Conservation (phyloP, 2,329 filamentous ascomycete species). For the Ilyonectria mors-panacis region DNA sequence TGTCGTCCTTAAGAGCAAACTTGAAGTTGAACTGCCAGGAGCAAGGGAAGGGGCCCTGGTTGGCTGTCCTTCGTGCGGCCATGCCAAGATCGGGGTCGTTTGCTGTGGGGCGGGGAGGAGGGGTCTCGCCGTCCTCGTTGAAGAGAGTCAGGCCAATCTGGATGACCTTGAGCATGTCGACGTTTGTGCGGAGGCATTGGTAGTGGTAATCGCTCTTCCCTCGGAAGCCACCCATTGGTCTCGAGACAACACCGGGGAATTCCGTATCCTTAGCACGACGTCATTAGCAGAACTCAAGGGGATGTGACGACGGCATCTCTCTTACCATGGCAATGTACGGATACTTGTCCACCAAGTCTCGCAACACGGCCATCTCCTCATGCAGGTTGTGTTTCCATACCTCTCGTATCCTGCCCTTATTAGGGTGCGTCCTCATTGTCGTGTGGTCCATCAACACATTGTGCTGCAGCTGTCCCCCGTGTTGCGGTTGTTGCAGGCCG, state of each 20-base stretch:
- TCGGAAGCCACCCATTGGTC: slow-evolving; percentile 94
- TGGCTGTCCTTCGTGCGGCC: slow-evolving; percentile 57
- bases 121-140: slow-evolving; percentile 89
- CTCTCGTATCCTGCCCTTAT: slow-evolving; percentile 90
- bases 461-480: slow-evolving; percentile 60
- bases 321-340: slow-evolving; percentile 98
- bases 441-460: slow-evolving; percentile 60
- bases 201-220: slow-evolving; percentile 99
- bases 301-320: slow-evolving; percentile 15
- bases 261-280: slow-evolving; percentile 83
- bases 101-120: slow-evolving; percentile 76
- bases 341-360: slow-evolving; percentile 89
- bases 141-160: slow-evolving; percentile 97
- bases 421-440: slow-evolving; percentile 65
- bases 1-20: slow-evolving; percentile 94
- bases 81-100: slow-evolving; percentile 58
- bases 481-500: slow-evolving; percentile 73
- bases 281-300: slow-evolving; percentile 34
- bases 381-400: slow-evolving; percentile 95
- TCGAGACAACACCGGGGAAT: slow-evolving; percentile 96
- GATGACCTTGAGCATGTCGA: slow-evolving; percentile 97
- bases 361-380: slow-evolving; percentile 89
- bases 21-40: slow-evolving; percentile 99
- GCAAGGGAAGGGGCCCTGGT: slow-evolving; percentile 76
- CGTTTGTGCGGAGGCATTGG: slow-evolving; percentile 96